Percentiles rank a stretch among this genome's conserved stretches.
phyloP scores from a whole-genome alignment of 176 grass and related monocot genomes.

The Triticum timopheevii region DNA sequence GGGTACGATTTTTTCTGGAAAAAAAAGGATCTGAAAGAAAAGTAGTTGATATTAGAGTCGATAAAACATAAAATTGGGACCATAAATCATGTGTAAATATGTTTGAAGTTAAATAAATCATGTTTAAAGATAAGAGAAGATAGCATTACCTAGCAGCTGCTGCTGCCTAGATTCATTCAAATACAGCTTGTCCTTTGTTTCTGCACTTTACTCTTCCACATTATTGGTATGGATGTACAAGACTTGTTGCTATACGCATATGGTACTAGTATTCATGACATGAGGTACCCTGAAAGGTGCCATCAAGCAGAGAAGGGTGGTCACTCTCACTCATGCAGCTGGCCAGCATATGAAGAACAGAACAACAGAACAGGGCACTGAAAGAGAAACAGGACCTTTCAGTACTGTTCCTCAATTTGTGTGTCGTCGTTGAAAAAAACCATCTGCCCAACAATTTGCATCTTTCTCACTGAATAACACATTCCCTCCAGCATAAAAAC shows the following conservation, averaged over 20 bases:
- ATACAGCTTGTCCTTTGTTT: constrained; percentile 19
- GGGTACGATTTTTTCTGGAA: too few relatives aligned
- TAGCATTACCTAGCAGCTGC: not conserved
- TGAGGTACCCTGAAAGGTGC: constrained; percentile 27
- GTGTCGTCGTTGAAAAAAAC: not conserved
- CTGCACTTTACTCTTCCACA: constrained; percentile 14
- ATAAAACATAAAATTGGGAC: not conserved
- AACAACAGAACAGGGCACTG: not conserved
- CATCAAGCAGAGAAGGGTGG: constrained; percentile 29
- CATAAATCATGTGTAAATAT: not conserved
- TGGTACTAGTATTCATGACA: constrained; percentile 22
- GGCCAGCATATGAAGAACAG: constrained; percentile 27
- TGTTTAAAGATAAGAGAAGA: not conserved
- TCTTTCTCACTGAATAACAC: too few relatives aligned
- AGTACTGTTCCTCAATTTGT: constrained; percentile 17
- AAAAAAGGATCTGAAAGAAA: too few relatives aligned
- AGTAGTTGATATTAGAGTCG: too few relatives aligned
- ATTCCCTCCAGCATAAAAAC: too few relatives aligned
- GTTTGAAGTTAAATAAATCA: not conserved
- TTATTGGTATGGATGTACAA: constrained; percentile 24
- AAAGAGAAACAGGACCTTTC: constrained; percentile 18
- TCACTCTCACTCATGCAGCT: constrained; percentile 37
- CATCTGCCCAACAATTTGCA: too few relatives aligned
- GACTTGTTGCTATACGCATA: constrained; percentile 28
- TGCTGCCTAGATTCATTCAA: constrained; percentile 23